A percentile compares a stretch with the other conserved stretches of the same genome.
Evolutionary conservation across 257 asterid species (phyloP).

Genomic region (Fraxinus pennsylvanica): DNA sequence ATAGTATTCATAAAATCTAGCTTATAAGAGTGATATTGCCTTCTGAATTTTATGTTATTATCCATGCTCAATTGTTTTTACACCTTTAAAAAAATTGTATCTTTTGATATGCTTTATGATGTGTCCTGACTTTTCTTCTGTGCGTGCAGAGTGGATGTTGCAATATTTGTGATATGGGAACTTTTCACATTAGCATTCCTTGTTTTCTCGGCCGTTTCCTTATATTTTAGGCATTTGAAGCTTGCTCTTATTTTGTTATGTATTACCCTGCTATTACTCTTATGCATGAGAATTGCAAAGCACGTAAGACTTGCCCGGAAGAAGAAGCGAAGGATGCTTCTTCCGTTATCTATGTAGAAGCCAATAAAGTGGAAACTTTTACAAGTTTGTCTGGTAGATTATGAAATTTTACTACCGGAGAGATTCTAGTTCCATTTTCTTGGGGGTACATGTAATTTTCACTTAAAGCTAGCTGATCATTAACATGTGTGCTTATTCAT

Average conservation of each 20-base stretch:
- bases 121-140: background rate
- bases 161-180: conserved; percentile 81
- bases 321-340: conserved; percentile 96
- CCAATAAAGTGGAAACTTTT: conserved; percentile 20
- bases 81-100: background rate
- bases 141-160: conserved; percentile 78
- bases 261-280: conserved; percentile 51
- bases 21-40: background rate
- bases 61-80: background rate
- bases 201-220: conserved; percentile 78
- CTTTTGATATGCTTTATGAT: background rate
- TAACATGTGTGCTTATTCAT: conserved; percentile 28
- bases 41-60: background rate
- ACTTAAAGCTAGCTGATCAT: conserved; percentile 26
- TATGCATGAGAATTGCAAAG: conserved; percentile 75
- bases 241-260: conserved; percentile 63
- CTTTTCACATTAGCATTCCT: conserved; percentile 71
- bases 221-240: conserved; percentile 71
- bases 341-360: conserved; percentile 83
- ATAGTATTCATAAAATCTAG: background rate
- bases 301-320: conserved; percentile 68
- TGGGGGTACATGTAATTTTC: conserved; percentile 29
- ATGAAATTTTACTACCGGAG: conserved; percentile 32
- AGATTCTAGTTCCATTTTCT: conserved; percentile 19
- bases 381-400: conserved; percentile 30